Conservation (phyloP, 176 grass and related monocot genomes). For the Themeda triandra region DNA sequence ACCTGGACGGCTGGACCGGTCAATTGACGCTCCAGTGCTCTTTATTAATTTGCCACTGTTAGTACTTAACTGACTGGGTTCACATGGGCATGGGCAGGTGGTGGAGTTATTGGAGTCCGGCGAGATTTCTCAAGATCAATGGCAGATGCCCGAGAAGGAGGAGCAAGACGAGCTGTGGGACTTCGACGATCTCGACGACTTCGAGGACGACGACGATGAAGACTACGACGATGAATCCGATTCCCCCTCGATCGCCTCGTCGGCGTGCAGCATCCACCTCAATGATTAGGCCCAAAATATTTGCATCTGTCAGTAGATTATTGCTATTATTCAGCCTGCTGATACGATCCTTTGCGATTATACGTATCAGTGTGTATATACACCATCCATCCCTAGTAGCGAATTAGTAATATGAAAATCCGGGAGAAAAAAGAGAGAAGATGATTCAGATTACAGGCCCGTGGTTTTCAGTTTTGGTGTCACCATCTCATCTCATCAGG, state of each 20-base stretch:
- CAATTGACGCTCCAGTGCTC: not conserved
- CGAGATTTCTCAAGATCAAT: constrained; percentile 62
- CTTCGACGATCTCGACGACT: constrained; percentile 73
- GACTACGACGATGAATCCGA: constrained; percentile 42
- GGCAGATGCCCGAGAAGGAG: constrained; percentile 59
- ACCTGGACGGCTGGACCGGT: not conserved
- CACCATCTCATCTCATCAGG: constrained; percentile 16
- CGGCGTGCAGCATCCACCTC: constrained; percentile 52
- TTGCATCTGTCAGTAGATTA: constrained; percentile 40
- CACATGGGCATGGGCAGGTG: constrained; percentile 37
- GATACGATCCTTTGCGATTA: constrained; percentile 16
- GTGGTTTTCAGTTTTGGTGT: constrained; percentile 24
- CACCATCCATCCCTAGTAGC: constrained; percentile 36
- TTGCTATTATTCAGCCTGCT: constrained; percentile 15
- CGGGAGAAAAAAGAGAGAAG: not conserved
- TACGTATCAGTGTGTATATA: constrained; percentile 59
- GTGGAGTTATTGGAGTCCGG: constrained; percentile 61
- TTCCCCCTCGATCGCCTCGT: constrained; percentile 60
- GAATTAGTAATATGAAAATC: constrained; percentile 21
- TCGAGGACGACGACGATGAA: constrained; percentile 45
- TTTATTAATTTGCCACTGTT: constrained; percentile 14
- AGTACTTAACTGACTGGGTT: constrained; percentile 22
- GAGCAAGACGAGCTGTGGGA: constrained; percentile 69
- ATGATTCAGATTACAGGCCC: constrained; percentile 3
- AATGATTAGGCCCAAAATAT: constrained; percentile 35